phyloP scores from a whole-genome alignment of 306 rosid species.

The Geum urbanum region DNA sequence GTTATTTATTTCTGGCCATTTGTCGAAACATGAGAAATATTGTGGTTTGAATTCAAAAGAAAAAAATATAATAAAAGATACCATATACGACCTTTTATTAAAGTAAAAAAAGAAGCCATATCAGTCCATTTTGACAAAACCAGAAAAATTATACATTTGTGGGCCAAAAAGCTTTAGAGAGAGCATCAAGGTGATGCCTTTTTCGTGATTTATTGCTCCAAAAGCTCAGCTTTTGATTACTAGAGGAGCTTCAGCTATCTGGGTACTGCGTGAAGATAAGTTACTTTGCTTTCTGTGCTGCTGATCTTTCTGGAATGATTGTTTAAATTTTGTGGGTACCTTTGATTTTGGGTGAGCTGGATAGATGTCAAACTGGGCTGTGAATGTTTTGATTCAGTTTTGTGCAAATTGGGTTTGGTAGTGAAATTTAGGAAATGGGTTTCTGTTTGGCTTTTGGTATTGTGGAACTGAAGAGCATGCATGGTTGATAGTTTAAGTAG shows the following conservation, averaged over 20 bases:
- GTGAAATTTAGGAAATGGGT: conserved; percentile 4
- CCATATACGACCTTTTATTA: too few relatives aligned
- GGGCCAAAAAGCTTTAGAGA: conserved; percentile 2
- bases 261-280: conserved; percentile 37
- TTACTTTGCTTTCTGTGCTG: conserved; percentile 21
- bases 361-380: conserved; percentile 15
- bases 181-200: conserved; percentile 16
- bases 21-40: too few relatives aligned
- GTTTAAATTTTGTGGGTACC: conserved; percentile 4
- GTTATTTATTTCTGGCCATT: too few relatives aligned
- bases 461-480: conserved; percentile 16
- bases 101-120: neutral
- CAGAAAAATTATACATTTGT: neutral
- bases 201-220: conserved; percentile 27
- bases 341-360: conserved; percentile 12
- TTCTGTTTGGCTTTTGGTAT: conserved; percentile 25
- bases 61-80: too few relatives aligned
- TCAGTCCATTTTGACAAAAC: neutral
- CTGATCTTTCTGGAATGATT: conserved; percentile 15
- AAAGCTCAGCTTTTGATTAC: conserved; percentile 26
- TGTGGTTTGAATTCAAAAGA: too few relatives aligned
- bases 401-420: neutral
- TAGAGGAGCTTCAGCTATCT: conserved; percentile 28
- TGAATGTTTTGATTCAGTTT: neutral
- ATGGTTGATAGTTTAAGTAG: conserved; percentile 22